phyloP scores from a whole-genome alignment of 129 eudicot species.

The Flaveria bidentis region DNA sequence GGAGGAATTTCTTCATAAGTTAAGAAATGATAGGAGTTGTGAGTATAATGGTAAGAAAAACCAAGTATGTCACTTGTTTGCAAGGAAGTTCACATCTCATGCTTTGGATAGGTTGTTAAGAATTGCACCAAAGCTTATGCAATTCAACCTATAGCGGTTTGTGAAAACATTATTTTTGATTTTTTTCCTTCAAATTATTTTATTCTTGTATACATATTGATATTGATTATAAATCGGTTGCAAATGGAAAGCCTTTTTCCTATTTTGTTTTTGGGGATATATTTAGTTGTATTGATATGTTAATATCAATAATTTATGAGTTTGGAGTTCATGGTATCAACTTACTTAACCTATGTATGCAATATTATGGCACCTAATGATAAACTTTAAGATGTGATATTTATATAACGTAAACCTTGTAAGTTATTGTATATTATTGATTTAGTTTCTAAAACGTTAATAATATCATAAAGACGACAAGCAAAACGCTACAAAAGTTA shows the following conservation, averaged over 20 bases:
- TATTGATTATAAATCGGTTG: conserved; percentile 8
- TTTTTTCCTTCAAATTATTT: conserved; percentile 27
- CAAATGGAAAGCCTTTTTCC: neutral
- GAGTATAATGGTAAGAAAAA: conserved; percentile 58
- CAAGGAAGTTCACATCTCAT: conserved; percentile 68
- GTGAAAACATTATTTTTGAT: conserved; percentile 6
- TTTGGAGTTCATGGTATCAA: neutral
- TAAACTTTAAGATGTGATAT: too few relatives aligned
- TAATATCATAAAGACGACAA: too few relatives aligned
- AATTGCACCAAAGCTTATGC: conserved; percentile 71
- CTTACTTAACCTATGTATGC: neutral
- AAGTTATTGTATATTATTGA: too few relatives aligned
- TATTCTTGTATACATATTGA: conserved; percentile 37
- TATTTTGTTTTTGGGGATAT: neutral
- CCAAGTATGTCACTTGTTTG: conserved; percentile 71
- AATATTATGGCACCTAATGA: neutral
- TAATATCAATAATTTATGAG: neutral
- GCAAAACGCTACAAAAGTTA: too few relatives aligned
- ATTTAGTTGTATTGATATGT: neutral
- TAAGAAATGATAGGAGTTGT: conserved; percentile 58
- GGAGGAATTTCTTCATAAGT: conserved; percentile 41
- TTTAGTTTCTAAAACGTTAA: too few relatives aligned
- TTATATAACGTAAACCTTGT: too few relatives aligned
- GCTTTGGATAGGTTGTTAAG: conserved; percentile 69
- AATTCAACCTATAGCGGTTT: conserved; percentile 35